Evolutionary conservation across 179 eudicot species (phyloP), one percentile per base, ranked within the genome.

Genomic region (Silene coronaria): DNA sequence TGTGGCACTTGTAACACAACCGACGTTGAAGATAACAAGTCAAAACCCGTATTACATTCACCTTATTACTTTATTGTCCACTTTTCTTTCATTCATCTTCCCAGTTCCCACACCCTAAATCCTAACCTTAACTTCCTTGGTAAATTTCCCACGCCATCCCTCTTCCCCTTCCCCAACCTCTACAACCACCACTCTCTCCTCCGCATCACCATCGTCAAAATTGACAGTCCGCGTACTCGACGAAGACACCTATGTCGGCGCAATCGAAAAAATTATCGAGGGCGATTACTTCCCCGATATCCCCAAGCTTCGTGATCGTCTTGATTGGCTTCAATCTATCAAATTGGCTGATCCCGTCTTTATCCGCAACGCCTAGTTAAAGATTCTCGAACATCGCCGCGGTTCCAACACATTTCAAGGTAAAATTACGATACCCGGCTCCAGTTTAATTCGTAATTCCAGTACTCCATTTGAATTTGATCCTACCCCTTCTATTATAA

Each of bases 201-300:
- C 77, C 14, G 23, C 82, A 27, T 48, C 62, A 32, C 46, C 80
- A 48, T 17, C 64, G 23, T 70, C 76, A 3, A 80, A 78, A 72
- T 84, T 24, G 32, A 68, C 66, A 5, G 14, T 84, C 0, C 51
- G 68, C 0, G 92, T 93, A 0, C 91, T 93, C 66, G 97, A 93
- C 46, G 98, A 93, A 71, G 98, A 93, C 80, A 70, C 83, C 42
- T 93, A 91, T 70, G 97, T 89, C 0, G 98, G 96, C 13, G 84
- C 93, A 5, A 90, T 93, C 17, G 97, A 93, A 76, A 91, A 90
- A 51, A 91, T 93, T 68, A 90, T 93, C 81, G 96, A 93, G 80
- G 91, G 98, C 0, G 98, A 93, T 81, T 93, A 86, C 81, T 93
- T 93, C 78, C 97, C 98, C 0, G 98, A 93, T 34, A 91, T 93